Evolutionary conservation across 495 filamentous ascomycete genomes (phyloP), one percentile per base, ranked within the genome.

Genomic region (Lophiotrema nucula): DNA sequence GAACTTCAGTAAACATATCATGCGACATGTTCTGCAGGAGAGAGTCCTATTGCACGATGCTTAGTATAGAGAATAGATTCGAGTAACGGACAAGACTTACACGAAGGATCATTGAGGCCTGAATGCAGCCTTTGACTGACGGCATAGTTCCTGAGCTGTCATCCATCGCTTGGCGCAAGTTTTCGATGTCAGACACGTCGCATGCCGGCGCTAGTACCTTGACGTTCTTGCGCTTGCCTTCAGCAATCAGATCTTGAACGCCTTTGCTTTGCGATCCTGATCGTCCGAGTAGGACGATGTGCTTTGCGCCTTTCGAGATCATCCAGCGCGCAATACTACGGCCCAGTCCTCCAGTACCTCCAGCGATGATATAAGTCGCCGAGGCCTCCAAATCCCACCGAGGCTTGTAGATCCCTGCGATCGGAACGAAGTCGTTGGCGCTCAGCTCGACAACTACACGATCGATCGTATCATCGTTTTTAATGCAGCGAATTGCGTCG

Each of bases 291-390:
- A 77, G 25, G 19, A 70, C 50, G 1, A 75, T 38, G 53, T 72
- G 13, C 41, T 43, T 65, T 4, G 71, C 72, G 15, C 71, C 72
- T 8, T 51, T 47, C 13, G 37, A 16, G 2, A 38, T 66, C 60
- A 74, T 64, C 72, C 70, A 74, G 18, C 41, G 16, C 15, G 59
- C 41, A 3, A 68, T 61, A 8, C 27, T 55, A 4, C 66, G 41
- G 4, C 73, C 73, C 4, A 74, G 26, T 0, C 71, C 73, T 0
- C 73, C 72, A 10, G 62, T 43, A 1, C 73, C 72, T 1, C 72
- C 73, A 6, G 64, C 69, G 24, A 76, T 63, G 4, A 76, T 15
- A 48, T 74, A 76, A 1, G 67, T 59, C 4, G 44, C n/a, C n/a
- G 31, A 2, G 1, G n/a, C 28, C 15, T 37, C 23, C 23, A 53